Base-by-base conservation (phyloP, 1,139 yeast genomes). In the Candida sojae region DNA sequence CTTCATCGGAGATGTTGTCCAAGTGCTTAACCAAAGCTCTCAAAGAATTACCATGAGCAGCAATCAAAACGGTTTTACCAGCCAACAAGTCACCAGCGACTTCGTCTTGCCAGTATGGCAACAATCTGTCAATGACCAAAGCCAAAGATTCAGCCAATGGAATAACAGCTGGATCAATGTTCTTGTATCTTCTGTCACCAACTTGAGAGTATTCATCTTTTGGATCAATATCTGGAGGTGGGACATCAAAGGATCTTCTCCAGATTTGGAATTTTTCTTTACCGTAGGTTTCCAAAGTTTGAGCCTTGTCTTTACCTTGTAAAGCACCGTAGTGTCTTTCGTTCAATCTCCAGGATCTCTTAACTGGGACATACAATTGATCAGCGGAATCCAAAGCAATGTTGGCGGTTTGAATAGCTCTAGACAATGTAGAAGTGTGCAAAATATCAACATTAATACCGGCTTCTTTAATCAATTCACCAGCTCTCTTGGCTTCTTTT, bases 311-410 rank as follows among this genome's bases (percentile, higher is more conserved):
- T 82, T 92, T 92, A 71, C 99, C 99, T 79, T 93, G 98, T 66
- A 93, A 83, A 62, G 91, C 97, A 82, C 99, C 99, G 78, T 92
- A 92, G 78, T 92, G 98, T 81, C 98, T 93, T 80, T 92, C 99
- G 77, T 92, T 92, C 73, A 92, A 84, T 82, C 97, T 87, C 98
- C 98, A 92, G 51, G 92, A 81, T 81, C 97, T 88, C 77, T 87
- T 85, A 66, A 89, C 96, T 67, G 96, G 97, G 59, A 93, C 82
- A 82, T 84, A 92, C 64, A 89, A 78, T 70, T 92, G 91, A 74
- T 90, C 97, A 55, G 97, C 93, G 57, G 79, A 72, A 57, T 88
- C 89, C 63, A 93, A 81, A 54, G 97, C 97, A 72, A 92, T 84
- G 87, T 93, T 86, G 64, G 97, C 97, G 56, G 98, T 93, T 79